Conservation (phyloP, 805 yeast species). For the Candida germanica region DNA sequence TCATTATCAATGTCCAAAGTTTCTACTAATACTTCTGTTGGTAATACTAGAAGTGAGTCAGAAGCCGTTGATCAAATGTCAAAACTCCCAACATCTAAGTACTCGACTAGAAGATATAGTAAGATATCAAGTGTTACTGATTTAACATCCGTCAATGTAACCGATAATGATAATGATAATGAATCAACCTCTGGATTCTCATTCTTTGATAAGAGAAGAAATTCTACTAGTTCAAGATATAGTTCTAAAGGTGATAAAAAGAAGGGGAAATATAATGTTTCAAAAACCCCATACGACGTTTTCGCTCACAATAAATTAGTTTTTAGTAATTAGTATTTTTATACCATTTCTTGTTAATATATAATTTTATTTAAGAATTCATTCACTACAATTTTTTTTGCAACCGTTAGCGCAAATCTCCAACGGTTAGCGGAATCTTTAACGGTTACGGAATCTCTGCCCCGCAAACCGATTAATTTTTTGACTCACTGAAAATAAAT, state of each 20-base stretch:
- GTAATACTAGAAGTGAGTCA: constrained; percentile 12
- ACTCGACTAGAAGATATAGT: background rate
- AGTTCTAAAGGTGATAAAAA: constrained; percentile 12
- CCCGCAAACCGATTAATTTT: too few relatives aligned
- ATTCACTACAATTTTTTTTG: background rate
- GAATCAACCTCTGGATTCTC: constrained; percentile 19
- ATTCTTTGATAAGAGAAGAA: constrained; percentile 14
- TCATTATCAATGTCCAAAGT: constrained; percentile 6
- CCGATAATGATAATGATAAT: constrained; percentile 8
- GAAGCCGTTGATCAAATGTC: constrained; percentile 9
- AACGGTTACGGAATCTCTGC: too few relatives aligned
- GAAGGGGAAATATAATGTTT: constrained; percentile 15
- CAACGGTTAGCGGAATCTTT: too few relatives aligned
- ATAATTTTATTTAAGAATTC: background rate
- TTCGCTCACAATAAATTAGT: constrained; percentile 14
- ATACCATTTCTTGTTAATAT: background rate
- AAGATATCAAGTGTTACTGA: constrained; percentile 13
- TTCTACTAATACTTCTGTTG: constrained; percentile 12
- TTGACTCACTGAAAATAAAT: too few relatives aligned
- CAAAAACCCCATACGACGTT: constrained; percentile 14
- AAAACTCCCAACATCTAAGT: constrained; percentile 2
- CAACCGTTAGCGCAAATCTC: too few relatives aligned
- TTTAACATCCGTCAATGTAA: constrained; percentile 12
- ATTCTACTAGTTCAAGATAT: constrained; percentile 10
- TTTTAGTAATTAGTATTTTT: constrained; percentile 5